Conservation (phyloP, 495 filamentous ascomycete genomes). For the Penicillium maclennaniae region DNA sequence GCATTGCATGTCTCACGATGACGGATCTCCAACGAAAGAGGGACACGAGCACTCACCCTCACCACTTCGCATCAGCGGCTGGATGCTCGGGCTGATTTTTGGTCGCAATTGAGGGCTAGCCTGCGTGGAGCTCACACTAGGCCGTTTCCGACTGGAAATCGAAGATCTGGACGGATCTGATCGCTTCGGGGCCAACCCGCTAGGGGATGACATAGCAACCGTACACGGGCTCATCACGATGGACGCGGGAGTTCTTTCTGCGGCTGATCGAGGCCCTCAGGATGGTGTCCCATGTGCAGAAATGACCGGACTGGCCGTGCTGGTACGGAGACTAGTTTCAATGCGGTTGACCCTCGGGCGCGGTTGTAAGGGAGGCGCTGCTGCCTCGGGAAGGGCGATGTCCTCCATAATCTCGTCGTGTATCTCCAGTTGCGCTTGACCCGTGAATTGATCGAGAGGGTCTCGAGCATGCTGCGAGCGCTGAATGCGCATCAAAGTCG, state of each 20-base stretch:
- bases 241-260: slow-evolving; percentile 23
- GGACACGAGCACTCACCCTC: slow-evolving; percentile 57
- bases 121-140: slow-evolving; percentile 71
- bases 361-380: slow-evolving; percentile 27
- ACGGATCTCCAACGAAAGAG: slow-evolving; percentile 1
- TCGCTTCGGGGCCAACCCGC: slow-evolving; percentile 38
- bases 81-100: slow-evolving; percentile 91
- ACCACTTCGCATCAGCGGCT: slow-evolving; percentile 75
- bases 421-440: slow-evolving; percentile 29
- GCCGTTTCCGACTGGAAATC: slow-evolving; percentile 56
- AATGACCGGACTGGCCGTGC: slow-evolving; percentile 25
- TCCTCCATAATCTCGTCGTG: slow-evolving; percentile 63
- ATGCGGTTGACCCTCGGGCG: slow-evolving; percentile 42
- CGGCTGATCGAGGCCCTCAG: slow-evolving; percentile 26
- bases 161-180: slow-evolving; percentile 35
- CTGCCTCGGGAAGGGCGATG: slow-evolving; percentile 64
- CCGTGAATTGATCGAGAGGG: slow-evolving; percentile 24
- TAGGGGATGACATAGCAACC: slow-evolving; percentile 42
- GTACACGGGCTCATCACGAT: slow-evolving; percentile 37
- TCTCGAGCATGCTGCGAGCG: slow-evolving; percentile 33
- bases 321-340: slow-evolving; percentile 36
- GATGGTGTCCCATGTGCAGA: slow-evolving; percentile 30
- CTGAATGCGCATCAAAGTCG: slow-evolving; percentile 75
- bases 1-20: background rate
- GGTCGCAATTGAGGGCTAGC: slow-evolving; percentile 81